Conservation (phyloP, 345 rosid species). For the Boechera divaricarpa region DNA sequence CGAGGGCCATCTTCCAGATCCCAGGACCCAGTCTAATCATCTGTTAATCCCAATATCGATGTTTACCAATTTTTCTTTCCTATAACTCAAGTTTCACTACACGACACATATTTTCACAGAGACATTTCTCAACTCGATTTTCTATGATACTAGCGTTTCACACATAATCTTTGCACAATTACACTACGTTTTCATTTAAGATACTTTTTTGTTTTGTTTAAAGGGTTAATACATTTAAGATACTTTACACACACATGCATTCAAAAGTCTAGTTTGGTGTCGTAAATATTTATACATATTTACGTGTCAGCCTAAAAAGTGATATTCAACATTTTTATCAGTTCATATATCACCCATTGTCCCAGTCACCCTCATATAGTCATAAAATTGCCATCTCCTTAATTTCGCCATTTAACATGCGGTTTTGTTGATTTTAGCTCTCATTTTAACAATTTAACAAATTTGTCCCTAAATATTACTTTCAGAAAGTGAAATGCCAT, state of each 20-base stretch:
- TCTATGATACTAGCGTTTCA: not conserved
- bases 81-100: not conserved
- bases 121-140: not conserved
- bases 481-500: conserved; percentile 3
- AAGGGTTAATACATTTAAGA: not conserved
- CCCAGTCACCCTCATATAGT: not conserved
- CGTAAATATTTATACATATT: not conserved
- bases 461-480: not conserved
- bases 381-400: not conserved
- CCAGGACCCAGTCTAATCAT: conserved; percentile 20
- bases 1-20: conserved; percentile 29
- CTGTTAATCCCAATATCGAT: conserved; percentile 19
- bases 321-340: not conserved
- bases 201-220: no score
- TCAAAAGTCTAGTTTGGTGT: not conserved
- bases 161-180: not conserved
- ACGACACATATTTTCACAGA: not conserved
- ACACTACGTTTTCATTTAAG: not conserved
- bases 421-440: not conserved
- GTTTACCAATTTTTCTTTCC: not conserved
- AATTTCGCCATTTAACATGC: not conserved
- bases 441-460: not conserved
- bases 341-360: not conserved
- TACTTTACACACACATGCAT: not conserved
- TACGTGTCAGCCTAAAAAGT: not conserved